A percentile compares a stretch with the other conserved stretches of the same genome.
phyloP scores from a whole-genome alignment of 805 yeast genomes.

The Cyberlindnera euphorbiiphila region DNA sequence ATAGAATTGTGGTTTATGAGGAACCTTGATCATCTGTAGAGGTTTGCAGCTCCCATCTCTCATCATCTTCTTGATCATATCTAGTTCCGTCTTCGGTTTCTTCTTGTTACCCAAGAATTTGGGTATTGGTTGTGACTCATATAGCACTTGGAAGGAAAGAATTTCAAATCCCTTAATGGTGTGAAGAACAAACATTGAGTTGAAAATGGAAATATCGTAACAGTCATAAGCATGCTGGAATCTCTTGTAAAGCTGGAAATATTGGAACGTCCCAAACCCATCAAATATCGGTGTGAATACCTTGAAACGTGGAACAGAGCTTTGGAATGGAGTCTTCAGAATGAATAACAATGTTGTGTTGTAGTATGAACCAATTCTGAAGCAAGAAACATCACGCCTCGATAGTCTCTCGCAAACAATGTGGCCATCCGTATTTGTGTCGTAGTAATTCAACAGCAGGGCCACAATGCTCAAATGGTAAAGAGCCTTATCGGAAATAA shows the following conservation, averaged over 20 bases:
- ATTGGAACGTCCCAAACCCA: conserved; percentile 40
- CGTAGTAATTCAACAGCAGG: conserved; percentile 55
- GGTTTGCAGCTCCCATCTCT: conserved; percentile 42
- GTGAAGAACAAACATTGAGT: conserved; percentile 63
- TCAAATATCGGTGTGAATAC: conserved; percentile 56
- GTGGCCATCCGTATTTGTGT: conserved; percentile 31
- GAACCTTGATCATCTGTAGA: conserved; percentile 59
- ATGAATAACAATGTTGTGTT: conserved; percentile 54
- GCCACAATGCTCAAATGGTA: conserved; percentile 62
- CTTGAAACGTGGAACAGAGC: conserved; percentile 44
- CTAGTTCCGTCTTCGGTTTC: conserved; percentile 31
- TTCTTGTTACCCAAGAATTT: conserved; percentile 31
- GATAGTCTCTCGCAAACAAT: conserved; percentile 47
- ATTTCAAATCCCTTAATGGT: conserved; percentile 66
- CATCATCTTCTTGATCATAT: conserved; percentile 38
- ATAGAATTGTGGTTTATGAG: conserved; percentile 48
- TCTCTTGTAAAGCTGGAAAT: conserved; percentile 41
- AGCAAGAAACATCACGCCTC: conserved; percentile 54
- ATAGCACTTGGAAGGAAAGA: conserved; percentile 52
- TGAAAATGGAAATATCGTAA: conserved; percentile 57
- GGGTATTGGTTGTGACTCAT: conserved; percentile 55
- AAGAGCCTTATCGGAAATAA: conserved; percentile 56
- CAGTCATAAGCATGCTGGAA: conserved; percentile 55
- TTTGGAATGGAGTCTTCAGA: conserved; percentile 43
- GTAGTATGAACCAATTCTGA: conserved; percentile 66